phyloP scores from a whole-genome alignment of 805 yeast genomes.

The Kodamaea hsintzibuensis region DNA sequence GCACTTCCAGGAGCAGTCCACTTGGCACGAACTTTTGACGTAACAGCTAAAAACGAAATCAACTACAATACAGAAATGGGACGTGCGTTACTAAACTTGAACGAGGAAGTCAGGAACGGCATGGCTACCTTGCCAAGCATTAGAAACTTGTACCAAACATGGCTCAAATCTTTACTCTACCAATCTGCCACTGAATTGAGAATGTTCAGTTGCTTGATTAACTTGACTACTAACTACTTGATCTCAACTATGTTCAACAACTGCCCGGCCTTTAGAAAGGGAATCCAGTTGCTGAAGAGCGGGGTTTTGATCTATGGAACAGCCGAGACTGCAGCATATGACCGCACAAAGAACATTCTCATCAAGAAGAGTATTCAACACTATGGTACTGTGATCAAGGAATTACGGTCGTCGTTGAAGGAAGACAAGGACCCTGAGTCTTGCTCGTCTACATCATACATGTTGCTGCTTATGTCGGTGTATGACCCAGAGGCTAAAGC shows the following conservation, averaged over 20 bases:
- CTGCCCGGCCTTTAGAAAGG: slow-evolving; percentile 1
- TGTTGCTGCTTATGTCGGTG: slow-evolving; percentile 40
- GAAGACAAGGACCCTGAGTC: slow-evolving; percentile 29
- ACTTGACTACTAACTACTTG: slow-evolving; percentile 40
- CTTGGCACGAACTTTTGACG: slow-evolving; percentile 1
- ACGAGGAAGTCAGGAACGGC: slow-evolving; percentile 24
- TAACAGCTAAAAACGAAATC: not conserved
- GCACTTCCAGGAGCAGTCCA: slow-evolving; percentile 13
- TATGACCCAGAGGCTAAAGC: slow-evolving; percentile 45
- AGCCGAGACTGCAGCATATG: not conserved
- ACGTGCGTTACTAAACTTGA: slow-evolving; percentile 6
- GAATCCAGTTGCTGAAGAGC: not conserved
- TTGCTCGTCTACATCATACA: slow-evolving; percentile 37
- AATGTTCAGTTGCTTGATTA: slow-evolving; percentile 39
- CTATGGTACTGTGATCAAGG: slow-evolving; percentile 37
- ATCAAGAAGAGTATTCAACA: slow-evolving; percentile 35
- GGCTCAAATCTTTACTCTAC: slow-evolving; percentile 35
- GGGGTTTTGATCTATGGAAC: not conserved
- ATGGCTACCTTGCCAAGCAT: slow-evolving; percentile 28
- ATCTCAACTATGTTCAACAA: slow-evolving; percentile 30
- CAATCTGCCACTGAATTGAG: slow-evolving; percentile 22
- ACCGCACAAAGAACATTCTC: slow-evolving; percentile 23
- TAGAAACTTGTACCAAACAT: slow-evolving; percentile 29
- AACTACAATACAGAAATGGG: slow-evolving; percentile 9
- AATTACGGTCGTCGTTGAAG: slow-evolving; percentile 31